Evolutionary conservation across 352 stramenopile species (phyloP), one percentile per base, ranked within the genome.

Genomic region (Phytopythium mirpurense): DNA sequence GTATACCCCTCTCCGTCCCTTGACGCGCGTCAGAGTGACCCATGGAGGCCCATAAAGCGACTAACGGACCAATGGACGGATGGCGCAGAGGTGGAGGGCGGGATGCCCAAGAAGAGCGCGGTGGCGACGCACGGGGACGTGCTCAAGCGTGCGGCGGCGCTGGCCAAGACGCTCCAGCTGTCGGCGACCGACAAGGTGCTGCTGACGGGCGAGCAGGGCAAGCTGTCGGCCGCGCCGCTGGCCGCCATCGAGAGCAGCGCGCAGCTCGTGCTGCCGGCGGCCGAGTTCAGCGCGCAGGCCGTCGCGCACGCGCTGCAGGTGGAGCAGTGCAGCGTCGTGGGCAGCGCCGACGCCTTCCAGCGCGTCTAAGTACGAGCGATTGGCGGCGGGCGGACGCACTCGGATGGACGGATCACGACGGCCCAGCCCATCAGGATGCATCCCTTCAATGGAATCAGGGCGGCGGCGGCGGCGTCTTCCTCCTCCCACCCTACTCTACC

Each of bases 151-250:
- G 83, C 85, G 1, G 62, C 63, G 50, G 72, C 81, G 19, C 62
- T 95, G 19, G 76, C 67, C 40, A 88, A 88, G 65, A 83, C 64
- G 84, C 56, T 95, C 41, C 72, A 82, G 47, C 55, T 95, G 62
- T 83, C 68, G 26, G 67, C 79, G 16, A 72, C 70, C 35, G 85
- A 95, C 80, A 95, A 93, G 72, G 81, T 95, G 51, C 65, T 84
- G 32, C 59, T 93, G 38, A 91, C 82, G 2, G 81, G 80, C 24
- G 72, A 93, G 56, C 63, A 89, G 51, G 56, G 60, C 43, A 59
- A 74, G 47, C 64, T 92, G 21, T 88, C 83, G 31, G 76, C 88
- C 56, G 83, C 77, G 15, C 82, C 82, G 9, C 57, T 95, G 18
- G 85, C 85, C 24, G 81, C 85, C 27, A 86, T 92, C 31, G 56